phyloP scores from a whole-genome alignment of 1,139 yeast species.

The Scheffersomyces lignicola region DNA sequence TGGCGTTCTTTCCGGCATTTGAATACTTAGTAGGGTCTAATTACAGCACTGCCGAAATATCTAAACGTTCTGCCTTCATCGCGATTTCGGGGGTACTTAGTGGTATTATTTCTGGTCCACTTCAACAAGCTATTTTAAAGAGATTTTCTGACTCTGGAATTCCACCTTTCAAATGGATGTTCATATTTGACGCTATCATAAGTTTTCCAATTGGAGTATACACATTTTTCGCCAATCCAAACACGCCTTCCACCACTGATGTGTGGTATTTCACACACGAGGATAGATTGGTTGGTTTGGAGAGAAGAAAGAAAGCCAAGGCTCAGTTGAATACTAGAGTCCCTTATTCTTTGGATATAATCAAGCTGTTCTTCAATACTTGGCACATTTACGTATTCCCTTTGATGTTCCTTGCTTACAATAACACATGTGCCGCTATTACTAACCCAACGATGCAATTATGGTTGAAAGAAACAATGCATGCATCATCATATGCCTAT shows the following conservation, averaged over 20 bases:
- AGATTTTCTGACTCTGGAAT: constrained; percentile 27
- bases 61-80: constrained; percentile 51
- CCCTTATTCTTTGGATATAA: constrained; percentile 38
- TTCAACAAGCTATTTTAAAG: constrained; percentile 33
- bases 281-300: constrained; percentile 37
- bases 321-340: constrained; percentile 47
- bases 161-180: constrained; percentile 41
- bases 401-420: constrained; percentile 48
- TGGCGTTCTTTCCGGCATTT: constrained; percentile 61
- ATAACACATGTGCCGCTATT: constrained; percentile 44
- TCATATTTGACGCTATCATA: constrained; percentile 38
- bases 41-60: constrained; percentile 18
- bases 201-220: constrained; percentile 37
- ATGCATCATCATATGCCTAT: constrained; percentile 39
- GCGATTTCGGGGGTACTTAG: constrained; percentile 30
- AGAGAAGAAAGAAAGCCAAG: constrained; percentile 44
- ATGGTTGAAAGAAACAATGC: constrained; percentile 50
- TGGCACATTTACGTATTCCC: constrained; percentile 55
- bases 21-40: constrained; percentile 51
- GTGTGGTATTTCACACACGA: constrained; percentile 36
- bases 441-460: constrained; percentile 51
- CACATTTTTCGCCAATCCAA: constrained; percentile 38
- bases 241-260: constrained; percentile 40
- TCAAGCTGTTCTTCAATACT: constrained; percentile 43
- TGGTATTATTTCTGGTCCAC: constrained; percentile 36